A percentile compares a stretch with the other conserved stretches of the same genome.
phyloP scores from a whole-genome alignment of 2,329 filamentous ascomycete species.

The Pseudocercospora crystallina region DNA sequence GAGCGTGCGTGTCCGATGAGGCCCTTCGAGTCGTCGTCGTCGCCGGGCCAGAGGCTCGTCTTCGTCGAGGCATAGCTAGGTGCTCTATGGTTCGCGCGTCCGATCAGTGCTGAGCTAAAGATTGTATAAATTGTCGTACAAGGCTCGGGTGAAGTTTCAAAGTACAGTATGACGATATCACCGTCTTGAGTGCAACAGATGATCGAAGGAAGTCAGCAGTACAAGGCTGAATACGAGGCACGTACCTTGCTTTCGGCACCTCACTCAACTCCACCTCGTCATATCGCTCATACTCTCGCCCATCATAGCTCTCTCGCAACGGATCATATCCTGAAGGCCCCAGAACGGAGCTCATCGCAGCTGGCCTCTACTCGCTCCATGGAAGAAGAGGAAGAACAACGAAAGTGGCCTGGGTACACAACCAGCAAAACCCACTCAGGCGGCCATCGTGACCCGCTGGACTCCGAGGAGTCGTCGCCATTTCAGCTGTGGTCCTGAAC shows the following conservation, averaged over 20 bases:
- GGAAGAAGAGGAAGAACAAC: background rate
- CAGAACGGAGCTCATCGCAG: conserved; percentile 2
- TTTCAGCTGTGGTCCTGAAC: no score
- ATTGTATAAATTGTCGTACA: no score
- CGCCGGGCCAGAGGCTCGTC: conserved; percentile 1
- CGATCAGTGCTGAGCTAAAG: background rate
- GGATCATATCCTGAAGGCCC: background rate
- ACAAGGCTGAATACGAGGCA: background rate
- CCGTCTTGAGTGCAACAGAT: no score
- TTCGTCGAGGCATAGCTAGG: conserved; percentile 2
- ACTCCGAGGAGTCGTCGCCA: no score
- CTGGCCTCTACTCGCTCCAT: background rate
- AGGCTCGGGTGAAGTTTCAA: no score
- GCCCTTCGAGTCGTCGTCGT: conserved; percentile 1
- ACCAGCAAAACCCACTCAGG: background rate
- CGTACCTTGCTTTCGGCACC: background rate
- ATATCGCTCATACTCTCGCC: background rate
- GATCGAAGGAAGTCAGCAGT: no score
- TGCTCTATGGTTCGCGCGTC: background rate
- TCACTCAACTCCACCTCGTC: conserved; percentile 2
- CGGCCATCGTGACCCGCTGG: background rate
- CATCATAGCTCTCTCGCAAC: conserved; percentile 1
- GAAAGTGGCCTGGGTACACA: background rate
- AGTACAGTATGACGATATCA: no score
- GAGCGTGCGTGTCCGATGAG: background rate